A percentile compares a stretch with the other conserved stretches of the same genome.
Evolutionary conservation across 768 basidiomycete genomes (phyloP).

Genomic region (Harrya chromipes): DNA sequence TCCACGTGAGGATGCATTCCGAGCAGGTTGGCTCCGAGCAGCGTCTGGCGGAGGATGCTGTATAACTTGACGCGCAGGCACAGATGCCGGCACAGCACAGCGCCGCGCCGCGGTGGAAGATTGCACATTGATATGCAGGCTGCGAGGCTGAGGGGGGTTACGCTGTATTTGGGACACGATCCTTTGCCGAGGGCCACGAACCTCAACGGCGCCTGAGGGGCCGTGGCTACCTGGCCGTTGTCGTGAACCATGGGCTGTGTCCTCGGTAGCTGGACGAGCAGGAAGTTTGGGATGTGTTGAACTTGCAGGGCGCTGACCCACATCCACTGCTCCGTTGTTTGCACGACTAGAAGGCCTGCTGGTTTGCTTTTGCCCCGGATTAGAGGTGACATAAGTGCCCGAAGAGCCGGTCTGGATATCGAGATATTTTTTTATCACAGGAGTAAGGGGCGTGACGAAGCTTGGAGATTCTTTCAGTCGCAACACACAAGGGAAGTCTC

Average conservation of each 20-base stretch:
- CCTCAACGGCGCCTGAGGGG: neutral
- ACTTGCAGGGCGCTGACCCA: constrained; percentile 7
- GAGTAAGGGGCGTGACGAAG: constrained; percentile 70
- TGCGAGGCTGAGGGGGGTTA: constrained; percentile 13
- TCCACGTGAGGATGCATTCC: constrained; percentile 4
- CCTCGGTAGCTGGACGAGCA: constrained; percentile 2
- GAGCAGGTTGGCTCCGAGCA: constrained; percentile 2
- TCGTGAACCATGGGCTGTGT: neutral
- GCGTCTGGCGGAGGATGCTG: constrained; percentile 5
- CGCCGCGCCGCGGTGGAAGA: constrained; percentile 20
- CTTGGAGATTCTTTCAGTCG: constrained; percentile 36
- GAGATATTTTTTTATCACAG: constrained; percentile 74
- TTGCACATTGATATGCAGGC: constrained; percentile 14
- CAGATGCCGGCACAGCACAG: constrained; percentile 13
- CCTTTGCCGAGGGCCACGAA: constrained; percentile 16
- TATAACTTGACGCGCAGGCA: constrained; percentile 5
- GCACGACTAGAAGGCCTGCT: constrained; percentile 25
- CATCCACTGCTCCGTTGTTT: constrained; percentile 13
- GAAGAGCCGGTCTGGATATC: constrained; percentile 38
- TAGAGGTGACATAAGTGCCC: constrained; percentile 2
- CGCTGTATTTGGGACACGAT: constrained; percentile 19
- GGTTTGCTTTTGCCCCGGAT: constrained; percentile 13
- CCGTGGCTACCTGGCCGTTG: constrained; percentile 7
- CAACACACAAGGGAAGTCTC: neutral
- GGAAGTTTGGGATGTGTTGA: constrained; percentile 11